A percentile compares a stretch with the other conserved stretches of the same genome.
Conservation (phyloP, 495 filamentous ascomycete species). For the Talaromyces adpressus region DNA sequence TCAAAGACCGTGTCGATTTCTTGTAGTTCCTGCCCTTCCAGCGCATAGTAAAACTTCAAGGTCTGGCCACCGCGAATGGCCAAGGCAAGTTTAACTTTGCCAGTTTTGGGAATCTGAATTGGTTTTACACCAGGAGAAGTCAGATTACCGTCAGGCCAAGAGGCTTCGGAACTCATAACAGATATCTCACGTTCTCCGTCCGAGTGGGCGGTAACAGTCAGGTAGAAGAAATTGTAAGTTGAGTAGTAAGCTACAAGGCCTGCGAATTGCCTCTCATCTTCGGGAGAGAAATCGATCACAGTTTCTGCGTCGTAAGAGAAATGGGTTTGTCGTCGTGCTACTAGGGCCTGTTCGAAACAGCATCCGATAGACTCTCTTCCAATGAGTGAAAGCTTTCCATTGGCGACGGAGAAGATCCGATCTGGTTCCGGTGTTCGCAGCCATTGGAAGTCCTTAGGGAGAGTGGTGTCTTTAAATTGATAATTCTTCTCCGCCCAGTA, state of each 20-base stretch:
- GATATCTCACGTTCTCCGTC: conserved; percentile 8
- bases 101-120: conserved; percentile 3
- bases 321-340: conserved; percentile 9
- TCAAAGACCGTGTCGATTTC: conserved; percentile 1
- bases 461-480: not conserved
- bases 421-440: conserved; percentile 5
- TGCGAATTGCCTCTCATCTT: conserved; percentile 6
- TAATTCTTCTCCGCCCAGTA: conserved; percentile 6
- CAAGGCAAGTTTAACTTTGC: conserved; percentile 8
- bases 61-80: conserved; percentile 6
- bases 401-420: conserved; percentile 5
- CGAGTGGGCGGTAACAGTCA: conserved; percentile 8
- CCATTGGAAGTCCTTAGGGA: conserved; percentile 7
- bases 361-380: conserved; percentile 8
- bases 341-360: conserved; percentile 7
- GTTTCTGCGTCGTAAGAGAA: conserved; percentile 10
- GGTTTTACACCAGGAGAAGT: not conserved
- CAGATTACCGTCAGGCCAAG: conserved; percentile 8
- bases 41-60: conserved; percentile 5
- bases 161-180: conserved; percentile 6
- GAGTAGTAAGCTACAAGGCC: conserved; percentile 9
- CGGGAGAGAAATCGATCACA: conserved; percentile 4
- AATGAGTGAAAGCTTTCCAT: conserved; percentile 7
- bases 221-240: conserved; percentile 8
- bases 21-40: conserved; percentile 4